Evolutionary conservation across 148 eudicot species (phyloP).

Genomic region (Mesembryanthemum crystallinum): DNA sequence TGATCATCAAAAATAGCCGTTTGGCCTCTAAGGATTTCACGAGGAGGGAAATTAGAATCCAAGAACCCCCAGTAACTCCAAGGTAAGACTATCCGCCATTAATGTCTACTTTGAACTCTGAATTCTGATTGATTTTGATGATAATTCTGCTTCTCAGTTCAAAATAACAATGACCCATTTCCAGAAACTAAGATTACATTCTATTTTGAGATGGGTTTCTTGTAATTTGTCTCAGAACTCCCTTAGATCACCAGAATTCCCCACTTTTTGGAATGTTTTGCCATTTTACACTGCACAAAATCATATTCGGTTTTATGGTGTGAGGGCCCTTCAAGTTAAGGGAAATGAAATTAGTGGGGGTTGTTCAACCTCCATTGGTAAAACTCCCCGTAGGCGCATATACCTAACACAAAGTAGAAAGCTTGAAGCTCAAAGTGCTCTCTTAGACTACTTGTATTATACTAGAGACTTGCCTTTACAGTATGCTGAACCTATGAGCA

Average conservation of each 20-base stretch:
- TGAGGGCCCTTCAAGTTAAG: conserved; percentile 17
- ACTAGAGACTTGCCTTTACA: conserved; percentile 54
- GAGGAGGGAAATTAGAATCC: background rate
- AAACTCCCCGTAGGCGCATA: conserved; percentile 14
- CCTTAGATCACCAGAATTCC: conserved; percentile 1
- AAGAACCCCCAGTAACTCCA: background rate
- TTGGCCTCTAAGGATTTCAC: background rate
- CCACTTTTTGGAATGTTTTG: conserved; percentile 19
- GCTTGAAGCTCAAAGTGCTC: conserved; percentile 55
- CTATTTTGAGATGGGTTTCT: conserved; percentile 40
- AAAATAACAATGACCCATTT: conserved; percentile 38
- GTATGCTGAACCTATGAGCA: conserved; percentile 66
- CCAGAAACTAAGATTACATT: conserved; percentile 28
- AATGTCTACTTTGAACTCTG: conserved; percentile 11
- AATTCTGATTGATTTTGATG: background rate
- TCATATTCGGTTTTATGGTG: conserved; percentile 35
- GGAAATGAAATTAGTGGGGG: conserved; percentile 9
- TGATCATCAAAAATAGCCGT: background rate
- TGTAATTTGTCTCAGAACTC: conserved; percentile 31
- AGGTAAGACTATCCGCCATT: conserved; percentile 20
- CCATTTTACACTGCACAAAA: conserved; percentile 30
- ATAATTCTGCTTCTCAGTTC: background rate
- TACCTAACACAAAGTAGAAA: conserved; percentile 11
- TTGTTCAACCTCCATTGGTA: conserved; percentile 3
- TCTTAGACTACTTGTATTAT: conserved; percentile 62